phyloP scores from a whole-genome alignment of 2,329 filamentous ascomycete species.

The Clarireedia monteithiana region DNA sequence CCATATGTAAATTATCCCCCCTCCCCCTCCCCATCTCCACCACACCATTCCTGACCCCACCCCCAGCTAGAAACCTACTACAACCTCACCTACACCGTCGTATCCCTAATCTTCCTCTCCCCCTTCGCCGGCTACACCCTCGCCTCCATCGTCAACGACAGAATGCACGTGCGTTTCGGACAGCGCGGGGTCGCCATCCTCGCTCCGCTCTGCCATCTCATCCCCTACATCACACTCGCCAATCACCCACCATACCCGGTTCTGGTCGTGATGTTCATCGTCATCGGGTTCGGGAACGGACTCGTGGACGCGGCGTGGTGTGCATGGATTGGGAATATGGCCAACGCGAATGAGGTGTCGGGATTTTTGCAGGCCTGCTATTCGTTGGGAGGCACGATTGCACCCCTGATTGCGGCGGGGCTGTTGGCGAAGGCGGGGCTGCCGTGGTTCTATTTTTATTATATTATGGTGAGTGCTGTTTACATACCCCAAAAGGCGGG shows the following conservation, averaged over 20 bases:
- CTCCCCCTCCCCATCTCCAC: too few species aligned
- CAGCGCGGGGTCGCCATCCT: slow-evolving; percentile 48
- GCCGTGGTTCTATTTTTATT: slow-evolving; percentile 69
- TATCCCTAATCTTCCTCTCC: slow-evolving; percentile 60
- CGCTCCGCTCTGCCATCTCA: slow-evolving; percentile 14
- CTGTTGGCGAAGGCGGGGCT: slow-evolving; percentile 55
- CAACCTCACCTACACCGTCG: slow-evolving; percentile 49
- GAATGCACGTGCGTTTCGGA: slow-evolving; percentile 47
- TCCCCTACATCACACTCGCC: slow-evolving; percentile 35
- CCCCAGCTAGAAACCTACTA: slow-evolving; percentile 41
- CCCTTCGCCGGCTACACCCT: slow-evolving; percentile 57
- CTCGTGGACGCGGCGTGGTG: slow-evolving; percentile 55
- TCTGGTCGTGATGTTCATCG: slow-evolving; percentile 54
- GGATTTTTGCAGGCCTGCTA: slow-evolving; percentile 68
- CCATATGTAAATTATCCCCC: slow-evolving; percentile 27
- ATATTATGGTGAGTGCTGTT: slow-evolving; percentile 53
- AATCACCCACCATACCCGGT: slow-evolving; percentile 64
- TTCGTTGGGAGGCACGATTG: slow-evolving; percentile 61
- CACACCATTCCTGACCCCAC: background rate
- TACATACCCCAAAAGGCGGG: background rate
- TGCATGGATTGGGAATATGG: slow-evolving; percentile 61
- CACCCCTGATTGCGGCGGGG: slow-evolving; percentile 36
- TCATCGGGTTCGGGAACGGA: slow-evolving; percentile 66
- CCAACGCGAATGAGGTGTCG: slow-evolving; percentile 59
- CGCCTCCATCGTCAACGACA: slow-evolving; percentile 57